Evolutionary conservation across 768 basidiomycete genomes (phyloP).

Genomic region (Suillus plorans): DNA sequence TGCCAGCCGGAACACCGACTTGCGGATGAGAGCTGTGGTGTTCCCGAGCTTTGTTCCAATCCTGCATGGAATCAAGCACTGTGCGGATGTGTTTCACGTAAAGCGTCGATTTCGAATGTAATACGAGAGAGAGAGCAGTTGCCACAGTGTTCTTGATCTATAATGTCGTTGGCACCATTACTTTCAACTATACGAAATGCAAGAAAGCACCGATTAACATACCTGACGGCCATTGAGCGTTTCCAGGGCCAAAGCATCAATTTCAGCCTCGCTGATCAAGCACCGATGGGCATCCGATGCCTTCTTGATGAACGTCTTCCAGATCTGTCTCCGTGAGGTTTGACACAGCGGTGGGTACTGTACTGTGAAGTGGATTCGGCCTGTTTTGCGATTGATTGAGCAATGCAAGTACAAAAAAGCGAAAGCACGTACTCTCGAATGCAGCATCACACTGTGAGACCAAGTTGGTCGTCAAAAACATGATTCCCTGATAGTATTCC

Average conservation of each 20-base stretch:
- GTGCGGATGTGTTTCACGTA: neutral
- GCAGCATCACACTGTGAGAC: slow-evolving; percentile 55
- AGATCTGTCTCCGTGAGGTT: slow-evolving; percentile 14
- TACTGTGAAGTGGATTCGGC: slow-evolving; percentile 36
- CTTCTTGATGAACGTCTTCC: neutral
- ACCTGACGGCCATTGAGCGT: neutral
- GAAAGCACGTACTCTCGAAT: slow-evolving; percentile 40
- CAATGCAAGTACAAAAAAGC: neutral
- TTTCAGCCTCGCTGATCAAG: neutral
- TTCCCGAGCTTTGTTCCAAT: neutral
- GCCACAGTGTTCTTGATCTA: neutral
- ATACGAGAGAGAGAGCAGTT: neutral
- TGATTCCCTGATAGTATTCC: slow-evolving; percentile 59
- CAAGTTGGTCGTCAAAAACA: slow-evolving; percentile 55
- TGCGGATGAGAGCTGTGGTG: too few species aligned
- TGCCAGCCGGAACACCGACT: too few species aligned
- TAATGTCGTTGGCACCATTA: too few species aligned
- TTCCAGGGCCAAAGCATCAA: neutral
- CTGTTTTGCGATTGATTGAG: slow-evolving; percentile 11
- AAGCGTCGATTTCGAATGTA: neutral
- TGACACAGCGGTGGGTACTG: slow-evolving; percentile 31
- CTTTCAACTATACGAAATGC: neutral
- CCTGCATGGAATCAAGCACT: neutral
- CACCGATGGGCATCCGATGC: neutral
- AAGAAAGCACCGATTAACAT: neutral